Evolutionary conservation across 1,139 yeast genomes (phyloP), one percentile per base, ranked within the genome.

Genomic region (Kluyveromyces sp.): DNA sequence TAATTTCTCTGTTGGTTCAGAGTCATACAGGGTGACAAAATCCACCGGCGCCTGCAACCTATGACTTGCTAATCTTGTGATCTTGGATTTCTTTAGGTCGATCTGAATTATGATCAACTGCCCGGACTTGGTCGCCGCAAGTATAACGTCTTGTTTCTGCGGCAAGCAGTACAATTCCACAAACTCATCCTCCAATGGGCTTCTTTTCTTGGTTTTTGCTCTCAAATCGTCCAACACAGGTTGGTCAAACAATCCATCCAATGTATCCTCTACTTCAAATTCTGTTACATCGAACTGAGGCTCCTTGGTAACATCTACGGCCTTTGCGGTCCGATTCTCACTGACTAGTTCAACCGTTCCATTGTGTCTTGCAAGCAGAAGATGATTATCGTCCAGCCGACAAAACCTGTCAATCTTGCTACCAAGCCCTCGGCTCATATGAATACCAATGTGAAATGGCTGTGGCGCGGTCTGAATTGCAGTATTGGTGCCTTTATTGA

Each of bases 401-500:
- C 33, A 29, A 15, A 54, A 41, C 28, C 41, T 43, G 34, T 51
- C 46, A n/a, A 66, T 52, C 28, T 55, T 49, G 31, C 48, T 52
- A 32, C 51, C 51, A 2, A 61, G 46, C 6, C 69, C 74, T 41
- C 68, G 69, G 7, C 60, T 55, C 40, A 73, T 66, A 43, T 67
- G 68, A 36, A 70, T 65, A 40, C 60, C 69, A 18, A 76, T 61
- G 31, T 73, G 64, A 39, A 66, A 68, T 2, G 84, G 83, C 50
- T 77, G 80, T n/a, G 62, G 57, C 0, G 76, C 80, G 41, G 71
- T 74, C 55, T 77, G 75, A 42, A 70, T 69, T 3, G 89, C 80
- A 4, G 89, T 82, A 54, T 83, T 87, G 0, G 86, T 79, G 0
- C 87, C 87, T 45, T 70, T 67, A 31, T 65, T 57, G 52, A 83